These are phyloP conservation scores for Theobroma cacao DNA, from an alignment of 345 rosid genomes.

Conservation along the genomic window DNA sequence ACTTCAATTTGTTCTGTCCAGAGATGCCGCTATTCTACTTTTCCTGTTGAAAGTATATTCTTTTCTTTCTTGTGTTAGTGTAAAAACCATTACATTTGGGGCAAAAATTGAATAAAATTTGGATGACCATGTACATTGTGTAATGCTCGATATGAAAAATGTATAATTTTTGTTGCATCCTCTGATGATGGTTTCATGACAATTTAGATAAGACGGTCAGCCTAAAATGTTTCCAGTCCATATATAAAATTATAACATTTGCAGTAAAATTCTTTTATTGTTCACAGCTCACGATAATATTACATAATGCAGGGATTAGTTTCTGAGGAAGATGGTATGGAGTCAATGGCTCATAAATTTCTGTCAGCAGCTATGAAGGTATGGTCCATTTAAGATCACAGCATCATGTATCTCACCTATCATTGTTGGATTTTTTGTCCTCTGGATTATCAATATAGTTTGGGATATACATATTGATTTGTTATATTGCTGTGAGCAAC, in stretches of 20 bases:
- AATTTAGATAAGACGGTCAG: neutral
- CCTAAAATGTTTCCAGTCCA: neutral
- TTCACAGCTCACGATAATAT: neutral
- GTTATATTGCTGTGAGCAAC: neutral
- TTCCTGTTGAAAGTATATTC: neutral
- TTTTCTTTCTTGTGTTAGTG: neutral
- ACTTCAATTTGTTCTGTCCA: neutral
- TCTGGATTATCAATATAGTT: neutral
- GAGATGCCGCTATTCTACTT: neutral
- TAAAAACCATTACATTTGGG: neutral
- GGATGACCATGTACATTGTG: neutral
- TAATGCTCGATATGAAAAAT: neutral
- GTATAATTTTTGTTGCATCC: neutral
- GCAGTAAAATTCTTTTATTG: neutral
- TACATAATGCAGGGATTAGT: conserved; percentile 61
- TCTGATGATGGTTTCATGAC: neutral
- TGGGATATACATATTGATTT: neutral
- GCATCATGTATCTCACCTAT: neutral
- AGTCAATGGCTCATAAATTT: conserved; percentile 86
- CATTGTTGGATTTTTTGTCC: neutral
- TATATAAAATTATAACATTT: neutral
- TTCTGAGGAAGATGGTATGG: conserved; percentile 97
- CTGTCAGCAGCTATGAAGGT: conserved; percentile 97
- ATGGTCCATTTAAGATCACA: conserved; percentile 8
- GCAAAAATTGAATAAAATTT: neutral